Base-by-base conservation (phyloP, 257 asterid species). In the Primulina tabacum region DNA sequence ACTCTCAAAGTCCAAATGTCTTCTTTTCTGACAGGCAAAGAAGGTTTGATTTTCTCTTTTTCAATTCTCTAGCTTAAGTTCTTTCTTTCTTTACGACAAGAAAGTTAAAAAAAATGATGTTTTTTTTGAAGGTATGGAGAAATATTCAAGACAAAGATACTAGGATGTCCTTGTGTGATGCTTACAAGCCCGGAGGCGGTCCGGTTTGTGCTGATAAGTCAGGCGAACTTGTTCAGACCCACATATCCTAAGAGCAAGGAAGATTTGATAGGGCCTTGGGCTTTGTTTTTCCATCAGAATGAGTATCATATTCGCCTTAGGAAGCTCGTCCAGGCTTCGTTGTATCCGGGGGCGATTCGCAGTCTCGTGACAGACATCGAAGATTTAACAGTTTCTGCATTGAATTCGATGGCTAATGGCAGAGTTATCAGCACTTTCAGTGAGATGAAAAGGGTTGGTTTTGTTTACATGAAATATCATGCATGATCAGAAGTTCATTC, bases 181-280 rank as follows among this genome's bases (percentile, higher is more conserved):
- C 55, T 90, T 71, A 84, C 98, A 0, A 87, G 96, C 75, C 98
- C 97, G 2, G 96, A 90, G 0, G 98, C 98, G 6, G 96, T 92
- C 63, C 81, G 96, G 55, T 90, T 92, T 43, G 96, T 92, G 60
- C 76, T 92, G 5, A 85, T 85, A 2, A 84, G 73, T 3, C 81
- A 80, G 53, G 89, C 97, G 2, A 75, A 84, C 58, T 80, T 92
- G 78, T 92, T 92, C 88, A 92, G 81, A 84, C 98, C 98, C n/a
- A 88, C 97, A 0, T 92, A 87, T 68, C 98, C 97, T 0, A 86
- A 73, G 73, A 87, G 96, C 75, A 90, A 90, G 76, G 97, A 92
- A 50, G 74, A 34, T 6, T 64, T 92, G 75, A 85, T 92, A 55
- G 98, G 98, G 30, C 90, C 89, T 0, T 77, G 82, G 5, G 97